phyloP scores from a whole-genome alignment of 345 rosid genomes.

The Nephelium lappaceum region DNA sequence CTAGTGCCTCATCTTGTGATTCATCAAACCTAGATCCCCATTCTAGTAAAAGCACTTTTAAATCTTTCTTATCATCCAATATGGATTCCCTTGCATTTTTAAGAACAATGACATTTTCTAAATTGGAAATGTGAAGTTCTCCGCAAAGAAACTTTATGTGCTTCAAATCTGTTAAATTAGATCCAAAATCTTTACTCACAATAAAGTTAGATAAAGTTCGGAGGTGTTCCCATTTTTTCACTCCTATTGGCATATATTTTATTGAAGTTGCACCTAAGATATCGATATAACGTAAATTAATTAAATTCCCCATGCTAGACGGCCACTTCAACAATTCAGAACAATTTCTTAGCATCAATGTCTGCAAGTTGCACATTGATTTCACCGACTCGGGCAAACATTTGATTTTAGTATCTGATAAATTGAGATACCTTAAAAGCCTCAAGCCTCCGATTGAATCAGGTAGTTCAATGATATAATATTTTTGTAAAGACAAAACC shows the following conservation, averaged over 20 bases:
- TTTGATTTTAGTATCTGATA: no score
- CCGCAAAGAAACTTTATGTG: background rate
- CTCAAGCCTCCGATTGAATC: no score
- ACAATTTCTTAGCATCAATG: no score
- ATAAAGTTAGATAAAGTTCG: background rate
- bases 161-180: background rate
- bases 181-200: background rate
- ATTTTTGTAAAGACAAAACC: no score
- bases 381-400: no score
- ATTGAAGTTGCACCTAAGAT: background rate
- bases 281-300: conserved; percentile 12
- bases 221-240: background rate
- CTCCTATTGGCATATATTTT: background rate
- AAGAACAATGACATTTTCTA: background rate
- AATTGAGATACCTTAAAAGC: no score
- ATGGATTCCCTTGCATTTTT: background rate
- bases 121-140: background rate
- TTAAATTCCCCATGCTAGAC: background rate
- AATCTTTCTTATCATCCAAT: background rate
- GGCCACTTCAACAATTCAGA: conserved; percentile 10
- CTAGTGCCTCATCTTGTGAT: background rate
- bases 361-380: no score
- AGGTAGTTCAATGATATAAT: no score
- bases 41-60: background rate
- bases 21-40: background rate